Base-by-base conservation (phyloP, 1,284 basidiomycete genomes). In the Vanrija sp. region DNA sequence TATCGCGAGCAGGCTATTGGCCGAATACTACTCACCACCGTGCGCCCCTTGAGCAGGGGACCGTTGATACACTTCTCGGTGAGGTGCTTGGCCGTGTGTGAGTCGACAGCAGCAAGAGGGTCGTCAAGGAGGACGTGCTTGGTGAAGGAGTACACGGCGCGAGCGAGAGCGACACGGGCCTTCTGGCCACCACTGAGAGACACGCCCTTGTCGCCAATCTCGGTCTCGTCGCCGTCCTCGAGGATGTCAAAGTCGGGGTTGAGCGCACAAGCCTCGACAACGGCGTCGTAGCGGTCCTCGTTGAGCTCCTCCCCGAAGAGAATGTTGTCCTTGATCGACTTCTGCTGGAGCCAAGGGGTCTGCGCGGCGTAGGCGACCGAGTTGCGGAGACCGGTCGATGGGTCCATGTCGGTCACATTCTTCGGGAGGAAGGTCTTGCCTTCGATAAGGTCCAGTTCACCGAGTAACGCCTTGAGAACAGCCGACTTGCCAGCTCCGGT, bases 101-200 rank as follows among this genome's bases (percentile, higher is more conserved):
- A 89, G 72, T 95, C 91, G 8, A 95, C 88, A 1, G 90, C 89
- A 0, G 88, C 86, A 14, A 95, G 79, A 4, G 88, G 87, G 69
- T 94, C 91, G 72, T 95, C 91, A n/a, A 94, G 80, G 9, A 93
- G 79, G 18, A 94, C 81, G 61, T 83, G 84, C 80, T 85, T 62
- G 3, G 80, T 79, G 50, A 75, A 73, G 10, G 77, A 79, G 68
- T 82, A 82, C 9, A 82, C 72, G 0, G 80, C 80, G 16, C 81
- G 67, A 9, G 67, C 73, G 36, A 76, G 60, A 54, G 76, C 86
- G 43, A 90, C 81, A 23, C 87, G 80, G 4, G 87, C 86, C 55
- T 89, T 82, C 67, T 93, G 89, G 1, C 89, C 90, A 27, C 90
- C 90, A 44, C 84, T 86, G 37, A 72, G 56, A 2, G 69, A 72